Percentiles rank a stretch among this genome's conserved stretches.
phyloP scores from a whole-genome alignment of 2,329 filamentous ascomycete species.

The Allantophomopsis lycopodina region DNA sequence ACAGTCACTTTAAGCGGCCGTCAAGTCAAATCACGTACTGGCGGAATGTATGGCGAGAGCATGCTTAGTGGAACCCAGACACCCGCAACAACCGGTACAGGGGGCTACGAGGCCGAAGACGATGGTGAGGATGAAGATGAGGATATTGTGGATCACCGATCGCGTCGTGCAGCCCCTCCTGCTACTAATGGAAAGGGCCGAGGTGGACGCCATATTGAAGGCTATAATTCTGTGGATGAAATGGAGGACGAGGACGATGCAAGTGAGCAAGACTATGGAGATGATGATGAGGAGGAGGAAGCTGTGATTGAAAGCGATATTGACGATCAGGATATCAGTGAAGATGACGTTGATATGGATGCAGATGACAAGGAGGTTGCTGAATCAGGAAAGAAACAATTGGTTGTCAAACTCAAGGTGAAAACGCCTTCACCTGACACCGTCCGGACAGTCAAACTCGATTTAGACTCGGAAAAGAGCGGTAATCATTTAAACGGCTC shows the following conservation, averaged over 20 bases:
- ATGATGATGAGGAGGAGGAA: conserved; percentile 58
- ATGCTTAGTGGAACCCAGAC: conserved; percentile 33
- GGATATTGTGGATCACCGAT: conserved; percentile 19
- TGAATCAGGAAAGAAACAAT: conserved; percentile 32
- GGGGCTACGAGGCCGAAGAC: conserved; percentile 26
- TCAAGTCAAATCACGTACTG: conserved; percentile 55
- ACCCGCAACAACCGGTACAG: conserved; percentile 8
- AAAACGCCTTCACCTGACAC: conserved; percentile 18
- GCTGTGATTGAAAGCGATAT: conserved; percentile 43
- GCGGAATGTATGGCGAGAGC: conserved; percentile 37
- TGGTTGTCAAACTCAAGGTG: conserved; percentile 62
- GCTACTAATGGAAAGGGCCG: conserved; percentile 7
- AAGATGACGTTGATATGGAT: conserved; percentile 38
- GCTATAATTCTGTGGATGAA: conserved; percentile 42
- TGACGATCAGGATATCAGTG: conserved; percentile 35
- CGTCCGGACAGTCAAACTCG: conserved; percentile 13
- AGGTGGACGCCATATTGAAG: conserved; percentile 11
- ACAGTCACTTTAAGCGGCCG: conserved; percentile 75
- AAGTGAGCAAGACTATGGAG: conserved; percentile 62
- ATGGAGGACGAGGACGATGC: conserved; percentile 49
- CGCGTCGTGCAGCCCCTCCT: conserved; percentile 20
- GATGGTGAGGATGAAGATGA: conserved; percentile 23
- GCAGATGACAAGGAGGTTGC: conserved; percentile 38
- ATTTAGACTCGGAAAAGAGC: conserved; percentile 3
- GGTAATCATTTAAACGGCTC: no score